Conservation (phyloP, 495 filamentous ascomycete genomes). For the Hyaloscypha bicolor region DNA sequence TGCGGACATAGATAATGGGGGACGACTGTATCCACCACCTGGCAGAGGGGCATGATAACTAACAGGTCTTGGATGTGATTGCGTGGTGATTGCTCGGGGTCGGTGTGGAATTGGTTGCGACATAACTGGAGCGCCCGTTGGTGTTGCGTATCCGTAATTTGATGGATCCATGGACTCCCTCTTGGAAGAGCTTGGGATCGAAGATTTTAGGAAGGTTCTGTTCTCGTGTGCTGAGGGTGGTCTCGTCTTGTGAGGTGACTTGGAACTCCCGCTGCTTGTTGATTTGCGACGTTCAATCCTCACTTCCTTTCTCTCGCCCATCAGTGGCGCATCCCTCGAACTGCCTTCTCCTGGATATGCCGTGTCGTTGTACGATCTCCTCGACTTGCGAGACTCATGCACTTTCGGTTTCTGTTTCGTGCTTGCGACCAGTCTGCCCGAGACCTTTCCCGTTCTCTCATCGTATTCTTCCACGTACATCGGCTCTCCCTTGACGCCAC, state of each 20-base stretch:
- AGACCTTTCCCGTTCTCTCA: slow-evolving; percentile 43
- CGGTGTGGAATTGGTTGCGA: slow-evolving; percentile 25
- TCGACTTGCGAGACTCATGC: neutral
- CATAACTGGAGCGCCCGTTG: neutral
- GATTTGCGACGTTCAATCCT: slow-evolving; percentile 22
- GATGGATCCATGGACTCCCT: slow-evolving; percentile 16
- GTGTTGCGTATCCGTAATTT: slow-evolving; percentile 26
- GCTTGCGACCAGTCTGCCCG: slow-evolving; percentile 40
- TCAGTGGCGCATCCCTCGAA: neutral
- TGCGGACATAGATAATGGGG: slow-evolving; percentile 25
- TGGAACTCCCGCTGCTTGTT: slow-evolving; percentile 13
- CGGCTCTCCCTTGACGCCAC: neutral
- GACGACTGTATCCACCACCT: slow-evolving; percentile 12
- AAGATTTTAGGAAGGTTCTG: slow-evolving; percentile 3
- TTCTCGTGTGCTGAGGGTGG: slow-evolving; percentile 27
- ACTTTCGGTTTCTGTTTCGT: slow-evolving; percentile 21
- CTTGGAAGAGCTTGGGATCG: no score
- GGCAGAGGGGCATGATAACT: slow-evolving; percentile 22
- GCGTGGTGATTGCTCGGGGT: slow-evolving; percentile 23
- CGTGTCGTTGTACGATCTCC: neutral
- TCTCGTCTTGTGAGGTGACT: slow-evolving; percentile 25
- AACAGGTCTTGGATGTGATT: slow-evolving; percentile 22
- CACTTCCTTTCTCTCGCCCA: slow-evolving; percentile 15
- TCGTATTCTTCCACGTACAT: slow-evolving; percentile 54
- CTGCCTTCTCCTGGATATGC: neutral